Percentiles rank a stretch among this genome's conserved stretches.
phyloP scores from a whole-genome alignment of 306 rosid species.

The Astragalus membranaceus region DNA sequence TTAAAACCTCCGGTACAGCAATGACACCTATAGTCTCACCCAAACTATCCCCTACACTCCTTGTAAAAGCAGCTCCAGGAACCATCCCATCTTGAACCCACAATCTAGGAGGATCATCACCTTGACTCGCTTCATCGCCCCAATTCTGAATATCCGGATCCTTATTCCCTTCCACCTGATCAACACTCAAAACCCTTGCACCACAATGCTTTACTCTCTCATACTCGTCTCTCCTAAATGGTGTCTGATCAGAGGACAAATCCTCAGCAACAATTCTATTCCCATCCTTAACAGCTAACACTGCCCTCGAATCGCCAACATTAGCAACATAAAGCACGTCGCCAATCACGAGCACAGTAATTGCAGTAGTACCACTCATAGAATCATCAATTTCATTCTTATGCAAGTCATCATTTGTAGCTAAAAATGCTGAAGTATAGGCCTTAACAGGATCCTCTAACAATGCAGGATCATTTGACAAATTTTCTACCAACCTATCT shows the following conservation, averaged over 20 bases:
- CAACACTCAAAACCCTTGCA: conserved; percentile 86
- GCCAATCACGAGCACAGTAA: conserved; percentile 77
- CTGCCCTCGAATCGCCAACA: conserved; percentile 96
- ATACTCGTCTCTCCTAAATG: conserved; percentile 86
- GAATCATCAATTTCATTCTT: conserved; percentile 73
- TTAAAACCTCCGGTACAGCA: conserved; percentile 75
- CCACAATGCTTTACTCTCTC: conserved; percentile 86
- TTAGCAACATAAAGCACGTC: conserved; percentile 74
- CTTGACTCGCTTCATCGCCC: conserved; percentile 90
- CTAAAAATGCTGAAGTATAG: conserved; percentile 57
- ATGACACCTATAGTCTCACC: conserved; percentile 88
- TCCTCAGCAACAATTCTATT: conserved; percentile 67
- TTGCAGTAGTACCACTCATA: conserved; percentile 94
- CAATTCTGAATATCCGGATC: conserved; percentile 76
- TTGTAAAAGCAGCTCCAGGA: conserved; percentile 96
- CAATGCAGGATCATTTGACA: conserved; percentile 50
- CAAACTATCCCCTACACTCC: conserved; percentile 89
- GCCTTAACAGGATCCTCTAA: conserved; percentile 68
- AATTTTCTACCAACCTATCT: conserved; percentile 56
- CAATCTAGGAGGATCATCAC: conserved; percentile 87
- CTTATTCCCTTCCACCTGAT: conserved; percentile 86
- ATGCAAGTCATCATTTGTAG: conserved; percentile 56
- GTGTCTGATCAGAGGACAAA: conserved; percentile 86
- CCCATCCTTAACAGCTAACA: conserved; percentile 80
- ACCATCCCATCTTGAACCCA: conserved; percentile 74